Conservation (phyloP, 148 eudicot genomes). For the Suaeda aralocaspica region DNA sequence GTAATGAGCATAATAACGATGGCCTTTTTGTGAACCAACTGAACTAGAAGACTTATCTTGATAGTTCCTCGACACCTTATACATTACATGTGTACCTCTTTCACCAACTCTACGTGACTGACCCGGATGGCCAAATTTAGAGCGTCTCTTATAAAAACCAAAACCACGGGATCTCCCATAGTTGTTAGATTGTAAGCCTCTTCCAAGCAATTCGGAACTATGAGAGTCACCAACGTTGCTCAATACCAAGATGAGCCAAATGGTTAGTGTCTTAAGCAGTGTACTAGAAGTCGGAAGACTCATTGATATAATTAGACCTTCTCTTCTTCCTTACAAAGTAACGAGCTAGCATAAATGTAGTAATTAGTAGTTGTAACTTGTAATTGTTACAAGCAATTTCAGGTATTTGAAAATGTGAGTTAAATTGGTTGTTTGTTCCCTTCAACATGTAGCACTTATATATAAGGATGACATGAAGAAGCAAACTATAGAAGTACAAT, state of each 20-base stretch:
- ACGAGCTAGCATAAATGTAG: not conserved
- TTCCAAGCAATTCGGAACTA: not conserved
- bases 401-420: not conserved
- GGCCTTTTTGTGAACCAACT: too few species aligned
- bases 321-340: not conserved
- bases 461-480: not conserved
- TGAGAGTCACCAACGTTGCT: constrained; percentile 1
- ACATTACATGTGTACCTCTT: too few species aligned
- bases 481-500: not conserved
- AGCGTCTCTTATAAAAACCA: not conserved
- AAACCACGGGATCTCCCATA: too few species aligned
- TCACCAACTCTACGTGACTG: not conserved
- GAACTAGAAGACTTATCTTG: too few species aligned
- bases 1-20: too few species aligned
- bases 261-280: constrained; percentile 1
- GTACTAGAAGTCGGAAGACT: not conserved
- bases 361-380: not conserved
- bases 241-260: constrained; percentile 6
- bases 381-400: not conserved
- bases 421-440: not conserved
- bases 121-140: not conserved
- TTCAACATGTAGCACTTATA: not conserved
- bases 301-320: not conserved
- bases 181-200: not conserved
- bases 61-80: too few species aligned